phyloP scores from a whole-genome alignment of 257 asterid genomes.

The Knoxia roxburghii region DNA sequence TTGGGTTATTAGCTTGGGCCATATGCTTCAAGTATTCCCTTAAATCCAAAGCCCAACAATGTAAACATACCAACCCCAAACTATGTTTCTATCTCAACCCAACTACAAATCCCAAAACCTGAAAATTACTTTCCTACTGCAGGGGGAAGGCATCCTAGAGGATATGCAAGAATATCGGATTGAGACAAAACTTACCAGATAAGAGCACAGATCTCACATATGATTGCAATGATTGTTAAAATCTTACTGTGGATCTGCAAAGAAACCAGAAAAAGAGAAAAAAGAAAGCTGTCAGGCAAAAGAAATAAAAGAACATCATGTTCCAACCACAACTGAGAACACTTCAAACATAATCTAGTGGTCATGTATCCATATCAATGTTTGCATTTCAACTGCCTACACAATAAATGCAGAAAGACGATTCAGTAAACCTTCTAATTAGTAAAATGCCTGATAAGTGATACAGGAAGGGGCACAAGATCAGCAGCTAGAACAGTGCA shows the following conservation, averaged over 20 bases:
- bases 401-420: not conserved
- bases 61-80: not conserved
- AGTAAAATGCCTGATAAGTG: not conserved
- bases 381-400: too few relatives aligned
- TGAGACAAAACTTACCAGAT: constrained; percentile 56
- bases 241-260: constrained; percentile 92
- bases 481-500: not conserved
- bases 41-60: constrained; percentile 1
- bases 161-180: constrained; percentile 20
- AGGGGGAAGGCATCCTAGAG: constrained; percentile 8
- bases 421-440: not conserved
- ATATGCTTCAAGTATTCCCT: too few relatives aligned
- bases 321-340: not conserved
- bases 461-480: too few relatives aligned
- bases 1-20: not conserved
- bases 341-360: not conserved
- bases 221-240: constrained; percentile 71
- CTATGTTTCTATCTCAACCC: not conserved
- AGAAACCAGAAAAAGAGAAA: not conserved
- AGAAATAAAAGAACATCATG: not conserved
- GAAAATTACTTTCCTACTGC: not conserved
- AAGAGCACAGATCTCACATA: constrained; percentile 85
- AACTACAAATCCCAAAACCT: not conserved
- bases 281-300: not conserved
- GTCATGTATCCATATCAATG: too few relatives aligned